Evolutionary conservation across 306 rosid species (phyloP).

Genomic region (Glycine tomentella): DNA sequence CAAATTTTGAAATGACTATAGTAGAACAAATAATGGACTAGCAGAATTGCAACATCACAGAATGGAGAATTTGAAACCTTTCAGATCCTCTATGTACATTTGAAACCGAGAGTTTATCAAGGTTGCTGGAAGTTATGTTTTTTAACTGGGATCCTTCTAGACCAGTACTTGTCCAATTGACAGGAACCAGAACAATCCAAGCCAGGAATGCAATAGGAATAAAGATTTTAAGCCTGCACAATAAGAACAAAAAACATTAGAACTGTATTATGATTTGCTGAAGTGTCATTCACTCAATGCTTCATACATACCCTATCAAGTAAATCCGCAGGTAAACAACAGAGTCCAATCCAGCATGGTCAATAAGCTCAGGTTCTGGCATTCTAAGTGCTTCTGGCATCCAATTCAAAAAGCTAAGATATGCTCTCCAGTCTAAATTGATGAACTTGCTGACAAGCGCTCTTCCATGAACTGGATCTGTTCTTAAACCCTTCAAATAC

Average conservation of each 20-base stretch:
- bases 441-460: constrained; percentile 68
- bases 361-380: constrained; percentile 93
- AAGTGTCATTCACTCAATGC: constrained; percentile 1
- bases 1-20: not conserved
- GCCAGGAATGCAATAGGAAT: constrained; percentile 76
- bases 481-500: constrained; percentile 75
- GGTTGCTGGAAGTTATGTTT: constrained; percentile 76
- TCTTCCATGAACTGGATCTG: constrained; percentile 72
- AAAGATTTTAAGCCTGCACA: constrained; percentile 83
- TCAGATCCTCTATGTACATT: constrained; percentile 60
- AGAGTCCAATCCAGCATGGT: constrained; percentile 89
- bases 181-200: constrained; percentile 78
- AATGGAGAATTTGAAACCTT: constrained; percentile 56
- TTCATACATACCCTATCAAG: constrained; percentile 70
- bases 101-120: constrained; percentile 82
- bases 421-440: constrained; percentile 77
- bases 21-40: not conserved
- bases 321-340: constrained; percentile 85
- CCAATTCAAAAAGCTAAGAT: constrained; percentile 75
- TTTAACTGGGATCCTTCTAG: constrained; percentile 36
- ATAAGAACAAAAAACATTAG: not conserved
- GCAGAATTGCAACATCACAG: constrained; percentile 30
- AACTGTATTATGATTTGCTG: not conserved
- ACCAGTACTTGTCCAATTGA: constrained; percentile 65
- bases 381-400: constrained; percentile 78